Conservation (phyloP, 805 yeast species). For the Metschnikowia aberdeeniae region DNA sequence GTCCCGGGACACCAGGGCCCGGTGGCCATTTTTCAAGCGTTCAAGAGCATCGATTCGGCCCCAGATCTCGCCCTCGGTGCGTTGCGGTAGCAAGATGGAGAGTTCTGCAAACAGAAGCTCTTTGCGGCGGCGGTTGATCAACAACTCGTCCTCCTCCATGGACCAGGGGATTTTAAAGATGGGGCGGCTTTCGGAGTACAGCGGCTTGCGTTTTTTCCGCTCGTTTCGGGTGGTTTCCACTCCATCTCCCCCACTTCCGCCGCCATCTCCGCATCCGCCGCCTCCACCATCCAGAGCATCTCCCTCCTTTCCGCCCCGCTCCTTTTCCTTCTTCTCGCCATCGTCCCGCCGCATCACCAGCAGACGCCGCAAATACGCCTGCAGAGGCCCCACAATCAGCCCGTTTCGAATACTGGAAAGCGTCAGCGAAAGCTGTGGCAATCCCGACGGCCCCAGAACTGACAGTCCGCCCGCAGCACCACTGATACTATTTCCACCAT, state of each 20-base stretch:
- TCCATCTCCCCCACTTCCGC: too few species aligned
- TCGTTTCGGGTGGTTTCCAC: neutral
- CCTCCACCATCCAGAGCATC: neutral
- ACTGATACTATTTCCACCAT: constrained; percentile 39
- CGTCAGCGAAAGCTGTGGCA: constrained; percentile 29
- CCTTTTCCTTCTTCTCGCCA: constrained; percentile 6
- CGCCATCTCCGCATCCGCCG: too few species aligned
- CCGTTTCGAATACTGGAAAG: constrained; percentile 41
- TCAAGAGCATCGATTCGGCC: constrained; percentile 46
- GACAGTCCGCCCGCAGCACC: constrained; percentile 41
- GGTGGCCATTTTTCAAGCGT: constrained; percentile 20
- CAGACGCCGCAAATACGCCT: constrained; percentile 18
- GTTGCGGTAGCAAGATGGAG: constrained; percentile 64
- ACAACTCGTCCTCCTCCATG: constrained; percentile 69
- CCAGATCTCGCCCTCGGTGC: constrained; percentile 73
- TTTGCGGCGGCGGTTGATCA: constrained; percentile 49
- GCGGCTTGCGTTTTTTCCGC: constrained; percentile 1
- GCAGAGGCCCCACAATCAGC: constrained; percentile 27
- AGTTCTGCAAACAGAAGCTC: constrained; percentile 70
- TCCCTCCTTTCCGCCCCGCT: constrained; percentile 5
- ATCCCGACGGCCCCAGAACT: constrained; percentile 33
- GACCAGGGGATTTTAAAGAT: constrained; percentile 43
- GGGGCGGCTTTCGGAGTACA: constrained; percentile 13
- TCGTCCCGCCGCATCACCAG: constrained; percentile 10
- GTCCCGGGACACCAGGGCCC: constrained; percentile 18